These are phyloP conservation scores for Antitrichia curtipendula DNA, from an alignment of 225 moss, liverwort and hornwort species.

Conservation along the genomic window DNA sequence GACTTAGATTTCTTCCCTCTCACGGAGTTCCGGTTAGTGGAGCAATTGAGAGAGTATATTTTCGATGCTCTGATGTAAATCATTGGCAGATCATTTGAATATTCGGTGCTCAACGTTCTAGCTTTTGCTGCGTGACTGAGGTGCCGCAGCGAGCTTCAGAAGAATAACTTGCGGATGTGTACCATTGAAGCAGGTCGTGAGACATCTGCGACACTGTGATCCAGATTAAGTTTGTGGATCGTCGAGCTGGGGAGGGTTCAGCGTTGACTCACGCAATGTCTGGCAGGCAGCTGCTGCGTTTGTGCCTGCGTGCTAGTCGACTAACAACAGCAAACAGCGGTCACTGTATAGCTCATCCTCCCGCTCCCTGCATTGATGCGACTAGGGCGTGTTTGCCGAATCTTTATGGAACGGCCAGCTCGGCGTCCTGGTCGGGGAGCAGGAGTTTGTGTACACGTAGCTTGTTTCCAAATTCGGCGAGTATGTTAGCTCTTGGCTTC, in stretches of 20 bases:
- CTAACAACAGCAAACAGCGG: neutral
- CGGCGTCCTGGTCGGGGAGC: neutral
- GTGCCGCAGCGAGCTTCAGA: neutral
- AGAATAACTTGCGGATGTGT: neutral
- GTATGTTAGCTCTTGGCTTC: neutral
- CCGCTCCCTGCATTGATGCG: neutral
- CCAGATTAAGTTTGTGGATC: neutral
- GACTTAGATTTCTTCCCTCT: neutral
- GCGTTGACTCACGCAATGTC: conserved; percentile 16
- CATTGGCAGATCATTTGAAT: neutral
- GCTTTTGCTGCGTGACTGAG: neutral
- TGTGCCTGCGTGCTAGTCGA: conserved; percentile 22
- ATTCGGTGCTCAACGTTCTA: neutral
- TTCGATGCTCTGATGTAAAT: neutral
- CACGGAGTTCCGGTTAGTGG: neutral
- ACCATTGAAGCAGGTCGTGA: neutral
- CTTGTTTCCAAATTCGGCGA: conserved; percentile 11
- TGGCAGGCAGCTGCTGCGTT: conserved; percentile 29
- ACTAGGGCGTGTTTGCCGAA: neutral
- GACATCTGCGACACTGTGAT: neutral
- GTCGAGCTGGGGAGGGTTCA: neutral
- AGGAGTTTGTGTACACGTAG: conserved; percentile 8
- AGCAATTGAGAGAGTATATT: neutral
- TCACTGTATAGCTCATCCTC: neutral
- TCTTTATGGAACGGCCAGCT: neutral